These are phyloP conservation scores for Helenozyma baotianmanensis DNA, from an alignment of 805 yeast species.

Conservation along the genomic window DNA sequence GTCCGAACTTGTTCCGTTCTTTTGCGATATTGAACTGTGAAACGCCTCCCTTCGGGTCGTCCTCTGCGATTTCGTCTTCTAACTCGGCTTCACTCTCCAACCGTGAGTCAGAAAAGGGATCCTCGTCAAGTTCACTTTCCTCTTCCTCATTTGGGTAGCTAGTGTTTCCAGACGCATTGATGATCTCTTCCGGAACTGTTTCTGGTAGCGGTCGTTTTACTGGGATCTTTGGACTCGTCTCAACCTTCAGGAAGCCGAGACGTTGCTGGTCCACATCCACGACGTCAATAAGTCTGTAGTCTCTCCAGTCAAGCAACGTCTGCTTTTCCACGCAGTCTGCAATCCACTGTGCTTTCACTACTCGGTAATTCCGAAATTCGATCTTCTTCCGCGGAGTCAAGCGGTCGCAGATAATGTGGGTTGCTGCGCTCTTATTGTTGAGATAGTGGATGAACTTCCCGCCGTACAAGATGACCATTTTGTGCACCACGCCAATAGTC, in stretches of 20 bases:
- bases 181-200: too few species aligned
- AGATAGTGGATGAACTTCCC: constrained; percentile 71
- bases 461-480: constrained; percentile 69
- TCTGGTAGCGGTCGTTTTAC: too few species aligned
- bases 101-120: too few species aligned
- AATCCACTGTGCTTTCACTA: constrained; percentile 83
- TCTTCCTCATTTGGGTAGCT: too few species aligned
- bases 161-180: too few species aligned
- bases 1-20: constrained; percentile 10
- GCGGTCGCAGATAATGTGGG: constrained; percentile 79
- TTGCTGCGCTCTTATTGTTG: constrained; percentile 64
- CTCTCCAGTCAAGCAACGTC: constrained; percentile 62
- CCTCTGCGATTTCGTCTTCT: constrained; percentile 3
- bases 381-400: constrained; percentile 71
- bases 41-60: background rate
- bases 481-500: constrained; percentile 66
- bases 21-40: constrained; percentile 11
- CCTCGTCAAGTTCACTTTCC: too few species aligned
- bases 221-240: too few species aligned
- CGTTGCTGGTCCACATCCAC: constrained; percentile 53
- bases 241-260: constrained; percentile 20
- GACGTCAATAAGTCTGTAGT: constrained; percentile 48
- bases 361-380: constrained; percentile 64
- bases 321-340: constrained; percentile 52
- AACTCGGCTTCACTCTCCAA: constrained; percentile 3